Evolutionary conservation across 225 moss, liverwort and hornwort genomes (phyloP), one percentile per base, ranked within the genome.

Genomic region (Asterella californica): DNA sequence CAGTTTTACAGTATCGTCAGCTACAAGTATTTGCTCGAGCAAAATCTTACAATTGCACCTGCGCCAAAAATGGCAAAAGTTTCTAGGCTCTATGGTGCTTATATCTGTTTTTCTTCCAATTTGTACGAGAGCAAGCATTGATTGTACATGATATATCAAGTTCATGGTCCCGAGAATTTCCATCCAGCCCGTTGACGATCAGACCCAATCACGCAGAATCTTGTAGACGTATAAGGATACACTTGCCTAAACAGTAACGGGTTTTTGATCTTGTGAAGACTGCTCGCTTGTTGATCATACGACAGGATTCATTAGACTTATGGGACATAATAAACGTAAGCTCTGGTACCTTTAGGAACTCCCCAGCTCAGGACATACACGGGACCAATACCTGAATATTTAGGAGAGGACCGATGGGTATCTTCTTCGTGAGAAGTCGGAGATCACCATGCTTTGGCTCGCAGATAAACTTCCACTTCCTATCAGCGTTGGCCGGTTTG

Each of bases 361-460:
- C 12, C 25, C 47, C 47, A 71, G 11, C 48, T 12, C 38, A 48
- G 5, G 74, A 74, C 17, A 52, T 74, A 27, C 2, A 52, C 3
- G 1, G 4, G 30, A 9, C 18, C n/a, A 52, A 52, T 78, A 91
- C 91, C 91, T 91, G 91, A 21, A 91, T 73, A 73, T 88, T 88
- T 33, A 91, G 79, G 14, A 91, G 83, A 72, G 90, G 80, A 78
- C 99, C 93, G n/a, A 99, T 0, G 22, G 99, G 92, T 70, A 99
- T 92, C 81, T 99, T 99, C 81, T 93, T 95, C 30, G 99, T 99
- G 9, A 95, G 88, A 83, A 99, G 80, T 72, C 90, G 89, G 65
- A 99, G 27, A 57, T 99, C 99, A 75, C 90, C 88, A 76, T 90
- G 83, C 86, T 94, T 92, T 70, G 99, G 99, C 82, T 95, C 95